Evolutionary conservation across 2,329 filamentous ascomycete species (phyloP).

Genomic region (Fusarium beomiforme): DNA sequence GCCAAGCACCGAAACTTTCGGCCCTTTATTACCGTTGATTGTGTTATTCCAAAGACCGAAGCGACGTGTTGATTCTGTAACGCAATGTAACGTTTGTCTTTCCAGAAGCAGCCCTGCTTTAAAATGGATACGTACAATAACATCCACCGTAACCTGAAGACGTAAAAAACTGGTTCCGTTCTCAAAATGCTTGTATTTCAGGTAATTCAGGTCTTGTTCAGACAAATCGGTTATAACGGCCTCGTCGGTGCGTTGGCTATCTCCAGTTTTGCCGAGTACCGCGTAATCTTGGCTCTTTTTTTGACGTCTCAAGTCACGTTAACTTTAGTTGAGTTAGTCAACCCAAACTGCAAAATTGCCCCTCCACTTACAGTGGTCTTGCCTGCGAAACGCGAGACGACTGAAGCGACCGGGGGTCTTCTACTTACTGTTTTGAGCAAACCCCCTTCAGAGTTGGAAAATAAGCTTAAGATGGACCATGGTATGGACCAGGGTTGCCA

Average conservation of each 20-base stretch:
- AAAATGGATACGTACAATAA: background rate
- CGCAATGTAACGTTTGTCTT: background rate
- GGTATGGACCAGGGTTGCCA: constrained; percentile 32
- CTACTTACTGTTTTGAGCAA: constrained; percentile 16
- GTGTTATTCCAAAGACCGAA: background rate
- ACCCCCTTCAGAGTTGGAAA: constrained; percentile 31
- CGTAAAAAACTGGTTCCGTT: constrained; percentile 8
- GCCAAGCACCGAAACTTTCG: constrained; percentile 36
- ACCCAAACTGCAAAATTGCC: constrained; percentile 22
- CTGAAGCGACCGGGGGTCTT: background rate
- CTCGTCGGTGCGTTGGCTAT: constrained; percentile 20
- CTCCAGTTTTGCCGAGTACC: constrained; percentile 41
- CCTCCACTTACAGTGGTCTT: background rate
- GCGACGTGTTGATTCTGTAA: background rate
- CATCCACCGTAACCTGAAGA: constrained; percentile 11
- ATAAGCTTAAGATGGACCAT: constrained; percentile 43
- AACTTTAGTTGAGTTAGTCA: constrained; percentile 7
- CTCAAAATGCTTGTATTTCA: background rate
- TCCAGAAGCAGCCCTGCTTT: constrained; percentile 2
- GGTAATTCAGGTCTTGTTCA: no score
- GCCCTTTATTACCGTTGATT: constrained; percentile 12
- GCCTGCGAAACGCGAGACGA: background rate
- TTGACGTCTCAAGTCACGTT: constrained; percentile 20
- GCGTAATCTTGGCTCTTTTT: constrained; percentile 33
- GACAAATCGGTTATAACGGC: constrained; percentile 39